Evolutionary conservation across 2,329 filamentous ascomycete genomes (phyloP).

Genomic region (Cladosporium sp.): DNA sequence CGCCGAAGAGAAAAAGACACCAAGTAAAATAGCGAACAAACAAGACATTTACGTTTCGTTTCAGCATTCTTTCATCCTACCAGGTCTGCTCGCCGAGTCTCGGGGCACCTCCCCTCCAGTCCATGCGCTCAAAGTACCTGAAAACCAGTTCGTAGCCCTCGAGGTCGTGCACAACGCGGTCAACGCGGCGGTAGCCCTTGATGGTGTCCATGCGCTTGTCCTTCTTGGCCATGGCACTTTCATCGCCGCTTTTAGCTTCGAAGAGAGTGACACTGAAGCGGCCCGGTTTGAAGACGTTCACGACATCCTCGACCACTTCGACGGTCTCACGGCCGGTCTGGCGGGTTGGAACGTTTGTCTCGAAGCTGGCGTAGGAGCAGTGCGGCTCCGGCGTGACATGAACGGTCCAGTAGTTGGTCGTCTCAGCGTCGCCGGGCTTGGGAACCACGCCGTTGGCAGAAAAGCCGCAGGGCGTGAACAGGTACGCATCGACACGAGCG

Average conservation of each 20-base stretch:
- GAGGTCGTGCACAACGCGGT: slow-evolving; percentile 94
- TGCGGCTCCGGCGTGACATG: slow-evolving; percentile 96
- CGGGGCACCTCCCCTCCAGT: slow-evolving; percentile 64
- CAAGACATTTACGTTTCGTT: neutral
- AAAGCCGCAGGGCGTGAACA: slow-evolving; percentile 95
- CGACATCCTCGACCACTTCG: slow-evolving; percentile 89
- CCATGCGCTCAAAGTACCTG: slow-evolving; percentile 89
- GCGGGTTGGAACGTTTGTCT: slow-evolving; percentile 90
- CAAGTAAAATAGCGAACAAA: neutral
- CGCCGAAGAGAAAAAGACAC: neutral
- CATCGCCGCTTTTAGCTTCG: slow-evolving; percentile 66
- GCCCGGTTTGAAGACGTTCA: slow-evolving; percentile 94
- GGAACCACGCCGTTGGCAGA: slow-evolving; percentile 95
- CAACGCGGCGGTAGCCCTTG: slow-evolving; percentile 79
- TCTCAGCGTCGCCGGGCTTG: slow-evolving; percentile 50
- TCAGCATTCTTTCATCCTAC: neutral
- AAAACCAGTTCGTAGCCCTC: slow-evolving; percentile 97
- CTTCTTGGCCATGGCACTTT: slow-evolving; percentile 39
- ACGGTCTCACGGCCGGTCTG: slow-evolving; percentile 83
- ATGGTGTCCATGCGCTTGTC: slow-evolving; percentile 66
- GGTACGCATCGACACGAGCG: slow-evolving; percentile 87
- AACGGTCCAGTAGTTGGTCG: slow-evolving; percentile 91
- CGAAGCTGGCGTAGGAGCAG: slow-evolving; percentile 96
- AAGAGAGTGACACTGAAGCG: slow-evolving; percentile 96
- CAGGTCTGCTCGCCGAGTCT: slow-evolving; percentile 52